phyloP scores from a whole-genome alignment of 306 rosid genomes.

The Pueraria montana region DNA sequence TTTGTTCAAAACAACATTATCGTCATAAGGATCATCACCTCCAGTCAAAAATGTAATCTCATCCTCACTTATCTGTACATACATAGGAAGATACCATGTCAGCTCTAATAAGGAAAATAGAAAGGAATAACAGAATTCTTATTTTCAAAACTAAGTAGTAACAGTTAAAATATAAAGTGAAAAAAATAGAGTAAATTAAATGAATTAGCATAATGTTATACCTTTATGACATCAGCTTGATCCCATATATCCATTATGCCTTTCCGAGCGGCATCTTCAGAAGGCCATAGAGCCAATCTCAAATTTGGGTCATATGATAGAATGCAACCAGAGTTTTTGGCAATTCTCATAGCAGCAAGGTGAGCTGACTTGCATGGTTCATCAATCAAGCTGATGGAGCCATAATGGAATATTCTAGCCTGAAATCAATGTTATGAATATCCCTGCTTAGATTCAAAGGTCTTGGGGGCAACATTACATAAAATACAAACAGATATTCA shows the following conservation, averaged over 20 bases:
- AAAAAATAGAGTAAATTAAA: background rate
- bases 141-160: slow-evolving; percentile 29
- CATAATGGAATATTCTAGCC: slow-evolving; percentile 88
- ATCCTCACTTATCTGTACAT: slow-evolving; percentile 82
- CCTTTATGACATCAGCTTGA: slow-evolving; percentile 91
- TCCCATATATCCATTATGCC: slow-evolving; percentile 91
- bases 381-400: slow-evolving; percentile 94
- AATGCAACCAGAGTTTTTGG: slow-evolving; percentile 78
- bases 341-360: slow-evolving; percentile 80
- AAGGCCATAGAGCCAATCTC: slow-evolving; percentile 90
- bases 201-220: slow-evolving; percentile 32
- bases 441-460: background rate
- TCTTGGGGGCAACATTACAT: background rate
- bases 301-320: slow-evolving; percentile 95
- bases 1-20: slow-evolving; percentile 75
- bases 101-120: background rate
- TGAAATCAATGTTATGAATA: slow-evolving; percentile 52
- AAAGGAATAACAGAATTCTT: background rate
- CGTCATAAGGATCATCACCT: slow-evolving; percentile 75
- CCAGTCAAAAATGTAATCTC: slow-evolving; percentile 81
- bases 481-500: slow-evolving; percentile 7
- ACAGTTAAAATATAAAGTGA: background rate
- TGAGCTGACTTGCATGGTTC: slow-evolving; percentile 91
- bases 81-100: slow-evolving; percentile 31
- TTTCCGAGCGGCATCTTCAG: slow-evolving; percentile 73